Evolutionary conservation across 2,329 filamentous ascomycete genomes (phyloP), one percentile per base, ranked within the genome.

Genomic region (Epichloe coenophiala): DNA sequence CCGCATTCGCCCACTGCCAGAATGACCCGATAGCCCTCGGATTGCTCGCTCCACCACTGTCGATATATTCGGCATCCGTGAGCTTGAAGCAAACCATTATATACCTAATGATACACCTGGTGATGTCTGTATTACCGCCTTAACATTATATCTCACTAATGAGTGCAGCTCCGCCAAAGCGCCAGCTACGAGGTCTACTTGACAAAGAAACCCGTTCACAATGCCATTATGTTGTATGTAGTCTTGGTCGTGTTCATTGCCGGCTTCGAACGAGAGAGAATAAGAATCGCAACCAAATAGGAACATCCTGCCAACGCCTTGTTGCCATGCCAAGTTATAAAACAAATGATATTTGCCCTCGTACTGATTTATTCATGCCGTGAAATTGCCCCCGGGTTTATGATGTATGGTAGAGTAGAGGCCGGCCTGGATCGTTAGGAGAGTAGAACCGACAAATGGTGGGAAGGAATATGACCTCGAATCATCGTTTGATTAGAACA

Each of bases 401-500:
- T 12, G 2, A 21, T 39, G 19, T 9, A 21, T 39, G 13, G n/a
- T n/a, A n/a, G n/a, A n/a, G 15, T 5, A 17, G 15, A 36, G n/a
- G 23, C 17, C 39, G 38, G 27, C 17, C 17, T 8, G 41, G 33
- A n/a, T 49, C 19, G 19, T 42, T 36, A 37, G 9, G 21, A 37
- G 39, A 23, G 40, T 42, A 13, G 5, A 12, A 17, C 36, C 9
- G n/a, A 38, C 19, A 44, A 12, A 12, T 33, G 27, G 17, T 33
- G n/a, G 4, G 1, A 3, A 40, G 17, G 31, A 38, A 31, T 5
- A 23, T 4, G 39, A 37, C 12, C 17, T 43, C 31, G n/a, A 12
- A 27, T 62, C 53, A 68, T 59, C 62, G 60, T 48, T 64, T 68
- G 50, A 71, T 86, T 60, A 97, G 81, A 51, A 95, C 73, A 8